Base-by-base conservation (phyloP, 768 basidiomycete species). In the Glaciozyma antarctica region DNA sequence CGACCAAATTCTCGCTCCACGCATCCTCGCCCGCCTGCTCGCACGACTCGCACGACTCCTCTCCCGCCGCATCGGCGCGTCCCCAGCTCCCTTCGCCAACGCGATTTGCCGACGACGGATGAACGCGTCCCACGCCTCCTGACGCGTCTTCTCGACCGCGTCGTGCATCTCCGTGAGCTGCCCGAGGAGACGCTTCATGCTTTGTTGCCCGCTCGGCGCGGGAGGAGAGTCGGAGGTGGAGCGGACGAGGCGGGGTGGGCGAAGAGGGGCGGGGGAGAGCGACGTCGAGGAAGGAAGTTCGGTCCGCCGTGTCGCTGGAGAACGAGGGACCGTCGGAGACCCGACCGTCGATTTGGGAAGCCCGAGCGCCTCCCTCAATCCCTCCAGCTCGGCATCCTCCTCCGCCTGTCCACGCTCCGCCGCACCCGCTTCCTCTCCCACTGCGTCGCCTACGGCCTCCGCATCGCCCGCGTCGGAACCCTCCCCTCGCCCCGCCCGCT, bases 111-210 rank as follows among this genome's bases (percentile, higher is more conserved):
- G 83, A 67, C 82, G 85, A 22, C 71, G 72, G 21, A 97, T 83
- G 75, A 93, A 97, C 0, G 79, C 82, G 66, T 94, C 90, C 94
- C 95, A 98, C 62, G 88, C 88, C 66, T 83, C 84, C 61, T 85
- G 80, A 68, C 83, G 85, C 13, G 80, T 72, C 49, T 68, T 56
- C 41, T 80, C 85, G 53, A 87, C 80, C 2, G 81, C 76, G 32
- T 88, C 80, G n/a, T 69, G 67, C 65, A 72, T 72, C 32, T 63
- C 71, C 4, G 64, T 65, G 0, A 71, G 66, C 58, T 72, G 72
- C 19, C 19, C 52, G 4, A 74, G 63, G 19, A 74, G 63, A 2
- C 68, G 66, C n/a, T 70, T 64, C 61, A 74, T 69, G 55, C 61
- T 66, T 47, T 73, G 72, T 38, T 60, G 69, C 2, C 48, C 28